Percentiles rank a stretch among this genome's conserved stretches.
phyloP scores from a whole-genome alignment of 2,329 filamentous ascomycete genomes.

The Xylariaceae sp. region DNA sequence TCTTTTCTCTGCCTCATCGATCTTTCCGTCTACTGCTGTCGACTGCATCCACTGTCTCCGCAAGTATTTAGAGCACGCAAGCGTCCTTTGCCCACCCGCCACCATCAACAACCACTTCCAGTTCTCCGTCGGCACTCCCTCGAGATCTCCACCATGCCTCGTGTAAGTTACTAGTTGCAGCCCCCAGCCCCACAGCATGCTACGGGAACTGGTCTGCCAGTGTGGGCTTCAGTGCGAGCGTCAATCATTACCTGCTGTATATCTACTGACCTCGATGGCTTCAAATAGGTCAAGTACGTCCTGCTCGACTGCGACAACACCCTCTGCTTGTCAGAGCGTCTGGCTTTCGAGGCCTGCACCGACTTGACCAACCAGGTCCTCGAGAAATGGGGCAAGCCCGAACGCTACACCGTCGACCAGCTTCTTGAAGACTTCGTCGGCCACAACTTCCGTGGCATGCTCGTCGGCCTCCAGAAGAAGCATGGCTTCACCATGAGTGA shows the following conservation, averaged over 20 bases:
- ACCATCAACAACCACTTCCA: background rate
- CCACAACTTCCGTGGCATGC: slow-evolving; percentile 78
- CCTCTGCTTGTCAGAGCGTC: slow-evolving; percentile 70
- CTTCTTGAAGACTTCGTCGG: slow-evolving; percentile 74
- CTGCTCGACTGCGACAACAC: slow-evolving; percentile 70
- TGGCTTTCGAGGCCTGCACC: slow-evolving; percentile 75
- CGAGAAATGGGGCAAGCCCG: slow-evolving; percentile 55
- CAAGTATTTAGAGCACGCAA: background rate
- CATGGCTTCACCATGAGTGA: slow-evolving; percentile 61
- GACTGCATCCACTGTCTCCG: background rate
- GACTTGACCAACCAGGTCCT: slow-evolving; percentile 73
- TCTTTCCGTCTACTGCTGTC: too few species aligned
- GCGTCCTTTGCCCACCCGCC: background rate
- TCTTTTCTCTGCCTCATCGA: too few species aligned
- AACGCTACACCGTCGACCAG: slow-evolving; percentile 65
- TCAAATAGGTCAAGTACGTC: slow-evolving; percentile 54
- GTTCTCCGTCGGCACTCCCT: background rate
- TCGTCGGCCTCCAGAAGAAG: slow-evolving; percentile 65
- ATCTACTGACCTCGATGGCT: slow-evolving; percentile 13
- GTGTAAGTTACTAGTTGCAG: slow-evolving; percentile 29
- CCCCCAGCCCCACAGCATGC: background rate
- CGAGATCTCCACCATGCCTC: slow-evolving; percentile 31
- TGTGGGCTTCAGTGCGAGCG: background rate
- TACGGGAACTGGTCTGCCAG: background rate
- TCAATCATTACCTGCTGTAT: background rate